Percentiles rank a stretch among this genome's conserved stretches.
phyloP scores from a whole-genome alignment of 2,329 filamentous ascomycete species.

The Aspergillus fumigatiaffinis region DNA sequence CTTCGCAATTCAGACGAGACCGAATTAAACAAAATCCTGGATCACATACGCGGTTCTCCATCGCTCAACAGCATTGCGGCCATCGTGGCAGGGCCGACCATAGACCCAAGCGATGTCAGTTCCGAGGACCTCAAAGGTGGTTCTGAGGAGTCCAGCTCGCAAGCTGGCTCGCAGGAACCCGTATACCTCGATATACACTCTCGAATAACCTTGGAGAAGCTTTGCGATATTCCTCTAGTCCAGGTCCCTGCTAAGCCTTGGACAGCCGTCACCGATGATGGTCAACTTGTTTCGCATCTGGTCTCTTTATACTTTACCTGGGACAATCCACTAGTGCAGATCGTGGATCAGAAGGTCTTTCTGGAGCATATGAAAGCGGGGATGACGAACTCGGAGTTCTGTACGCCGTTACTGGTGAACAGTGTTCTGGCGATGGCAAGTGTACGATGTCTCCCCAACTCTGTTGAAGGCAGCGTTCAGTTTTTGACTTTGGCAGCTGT shows the following conservation, averaged over 20 bases:
- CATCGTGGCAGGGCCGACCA: slow-evolving; percentile 16
- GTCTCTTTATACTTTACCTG: slow-evolving; percentile 92
- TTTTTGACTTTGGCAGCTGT: slow-evolving; percentile 22
- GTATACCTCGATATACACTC: slow-evolving; percentile 15
- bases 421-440: slow-evolving; percentile 66
- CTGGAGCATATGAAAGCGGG: slow-evolving; percentile 47
- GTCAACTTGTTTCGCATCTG: slow-evolving; percentile 71
- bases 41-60: slow-evolving; percentile 25
- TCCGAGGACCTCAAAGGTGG: slow-evolving; percentile 10
- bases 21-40: slow-evolving; percentile 22
- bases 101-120: slow-evolving; percentile 16
- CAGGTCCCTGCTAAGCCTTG: slow-evolving; percentile 48
- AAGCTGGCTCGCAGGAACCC: slow-evolving; percentile 2
- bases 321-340: slow-evolving; percentile 81
- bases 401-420: slow-evolving; percentile 80
- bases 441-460: slow-evolving; percentile 21
- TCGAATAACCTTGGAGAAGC: slow-evolving; percentile 28
- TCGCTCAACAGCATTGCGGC: slow-evolving; percentile 24
- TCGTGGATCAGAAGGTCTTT: slow-evolving; percentile 75
- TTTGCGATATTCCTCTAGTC: slow-evolving; percentile 34
- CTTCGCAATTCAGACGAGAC: slow-evolving; percentile 23
- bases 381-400: slow-evolving; percentile 61
- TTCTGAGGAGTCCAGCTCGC: slow-evolving; percentile 2
- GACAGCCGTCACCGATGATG: slow-evolving; percentile 75
- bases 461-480: not conserved